Conservation (phyloP, 306 rosid genomes). For the Abrus pulchellus region DNA sequence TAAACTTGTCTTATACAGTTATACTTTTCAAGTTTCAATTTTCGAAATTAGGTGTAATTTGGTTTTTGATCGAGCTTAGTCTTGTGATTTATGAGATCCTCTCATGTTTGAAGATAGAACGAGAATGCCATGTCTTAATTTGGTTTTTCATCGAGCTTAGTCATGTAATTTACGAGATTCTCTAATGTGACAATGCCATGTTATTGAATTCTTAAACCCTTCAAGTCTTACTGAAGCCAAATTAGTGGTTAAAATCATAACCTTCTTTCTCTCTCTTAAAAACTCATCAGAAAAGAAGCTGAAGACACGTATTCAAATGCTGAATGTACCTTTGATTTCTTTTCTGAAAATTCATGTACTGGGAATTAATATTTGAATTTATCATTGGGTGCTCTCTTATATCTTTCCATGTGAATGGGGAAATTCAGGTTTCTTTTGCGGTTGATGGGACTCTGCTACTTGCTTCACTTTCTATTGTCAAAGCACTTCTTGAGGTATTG, state of each 20-base stretch:
- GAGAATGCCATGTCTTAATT: no score
- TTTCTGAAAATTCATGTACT: conserved; percentile 29
- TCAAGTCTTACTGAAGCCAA: no score
- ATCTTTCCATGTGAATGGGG: conserved; percentile 34
- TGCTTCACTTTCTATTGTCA: conserved; percentile 72
- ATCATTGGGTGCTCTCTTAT: conserved; percentile 7
- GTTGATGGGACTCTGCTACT: conserved; percentile 80
- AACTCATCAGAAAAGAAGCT: no score
- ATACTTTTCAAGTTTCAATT: not conserved
- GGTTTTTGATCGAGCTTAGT: no score
- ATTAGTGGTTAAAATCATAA: not conserved
- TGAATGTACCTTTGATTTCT: conserved; percentile 2
- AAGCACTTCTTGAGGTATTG: conserved; percentile 87
- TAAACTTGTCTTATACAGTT: not conserved
- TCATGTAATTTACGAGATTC: no score
- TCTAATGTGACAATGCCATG: no score
- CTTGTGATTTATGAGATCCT: no score
- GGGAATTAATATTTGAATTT: not conserved
- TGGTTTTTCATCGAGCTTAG: no score
- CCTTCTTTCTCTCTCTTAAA: no score
- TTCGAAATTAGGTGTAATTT: not conserved
- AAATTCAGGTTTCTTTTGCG: conserved; percentile 77
- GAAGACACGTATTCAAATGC: no score
- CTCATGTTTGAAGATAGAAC: no score
- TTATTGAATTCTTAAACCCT: no score